These are phyloP conservation scores for Salicornia ramosissima DNA, from an alignment of 148 eudicot genomes.

Conservation along the genomic window DNA sequence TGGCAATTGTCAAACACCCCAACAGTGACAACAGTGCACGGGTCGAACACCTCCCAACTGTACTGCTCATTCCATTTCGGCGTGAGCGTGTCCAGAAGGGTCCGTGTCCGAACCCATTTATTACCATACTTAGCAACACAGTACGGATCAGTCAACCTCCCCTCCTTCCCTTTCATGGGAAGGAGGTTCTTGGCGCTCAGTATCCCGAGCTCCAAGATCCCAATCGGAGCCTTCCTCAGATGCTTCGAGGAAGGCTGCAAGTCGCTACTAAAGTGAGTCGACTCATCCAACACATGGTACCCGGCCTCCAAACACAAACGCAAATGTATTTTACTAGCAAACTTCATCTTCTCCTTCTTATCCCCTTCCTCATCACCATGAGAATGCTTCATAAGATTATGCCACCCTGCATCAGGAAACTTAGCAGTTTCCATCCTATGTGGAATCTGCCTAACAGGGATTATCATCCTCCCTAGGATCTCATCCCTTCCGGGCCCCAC, in stretches of 20 bases:
- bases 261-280: constrained; percentile 91
- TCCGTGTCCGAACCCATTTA: constrained; percentile 93
- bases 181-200: constrained; percentile 66
- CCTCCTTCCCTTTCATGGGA: constrained; percentile 77
- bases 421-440: constrained; percentile 53
- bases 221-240: constrained; percentile 66
- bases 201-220: constrained; percentile 79
- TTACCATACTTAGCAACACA: constrained; percentile 92
- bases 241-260: constrained; percentile 78
- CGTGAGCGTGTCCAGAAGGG: constrained; percentile 60
- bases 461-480: constrained; percentile 48
- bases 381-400: constrained; percentile 49
- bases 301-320: constrained; percentile 69
- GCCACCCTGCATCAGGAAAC: constrained; percentile 70
- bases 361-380: constrained; percentile 46
- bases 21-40: constrained; percentile 82
- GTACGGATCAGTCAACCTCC: constrained; percentile 73
- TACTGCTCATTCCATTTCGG: constrained; percentile 95
- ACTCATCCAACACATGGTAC: constrained; percentile 91
- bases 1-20: constrained; percentile 92
- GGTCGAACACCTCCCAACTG: constrained; percentile 92
- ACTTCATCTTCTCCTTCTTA: constrained; percentile 60
- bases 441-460: constrained; percentile 65
- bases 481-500: constrained; percentile 72
- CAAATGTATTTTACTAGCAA: constrained; percentile 70